Percentiles rank a stretch among this genome's conserved stretches.
phyloP scores from a whole-genome alignment of 495 filamentous ascomycete genomes.

The Aspergillus ostianus region DNA sequence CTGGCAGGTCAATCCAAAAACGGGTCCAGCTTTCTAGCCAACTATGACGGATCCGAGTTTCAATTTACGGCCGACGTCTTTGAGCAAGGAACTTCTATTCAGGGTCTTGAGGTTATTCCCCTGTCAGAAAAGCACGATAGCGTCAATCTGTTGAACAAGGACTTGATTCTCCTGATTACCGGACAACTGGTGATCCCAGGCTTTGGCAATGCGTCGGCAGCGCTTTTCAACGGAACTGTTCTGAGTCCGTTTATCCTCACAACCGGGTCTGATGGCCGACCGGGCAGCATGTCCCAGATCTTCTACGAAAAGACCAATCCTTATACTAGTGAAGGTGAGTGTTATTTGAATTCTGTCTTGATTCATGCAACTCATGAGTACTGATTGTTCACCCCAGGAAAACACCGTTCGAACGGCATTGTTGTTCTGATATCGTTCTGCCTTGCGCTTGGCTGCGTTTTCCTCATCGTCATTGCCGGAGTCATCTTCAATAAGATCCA shows the following conservation, averaged over 20 bases:
- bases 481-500: constrained; percentile 81
- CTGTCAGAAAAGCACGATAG: constrained; percentile 63
- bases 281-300: constrained; percentile 72
- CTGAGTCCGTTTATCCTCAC: constrained; percentile 80
- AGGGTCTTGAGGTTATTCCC: constrained; percentile 76
- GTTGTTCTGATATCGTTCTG: constrained; percentile 91
- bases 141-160: constrained; percentile 58
- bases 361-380: constrained; percentile 21
- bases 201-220: constrained; percentile 85
- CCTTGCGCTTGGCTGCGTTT: constrained; percentile 80
- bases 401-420: constrained; percentile 75
- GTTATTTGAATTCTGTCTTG: neutral
- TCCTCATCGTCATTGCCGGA: constrained; percentile 82
- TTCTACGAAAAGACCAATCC: constrained; percentile 74
- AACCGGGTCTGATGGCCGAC: constrained; percentile 55
- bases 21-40: constrained; percentile 73
- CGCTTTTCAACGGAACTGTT: constrained; percentile 75
- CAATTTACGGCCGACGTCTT: constrained; percentile 56
- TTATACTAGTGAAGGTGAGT: constrained; percentile 56
- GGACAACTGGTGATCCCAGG: constrained; percentile 71
- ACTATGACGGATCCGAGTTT: constrained; percentile 67
- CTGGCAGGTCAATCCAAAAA: constrained; percentile 65
- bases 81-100: constrained; percentile 62
- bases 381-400: constrained; percentile 36
- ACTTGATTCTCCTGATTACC: constrained; percentile 75